These are phyloP conservation scores for Pseudoneurospora amorphoporcata DNA, from an alignment of 495 filamentous ascomycete species.

Conservation along the genomic window DNA sequence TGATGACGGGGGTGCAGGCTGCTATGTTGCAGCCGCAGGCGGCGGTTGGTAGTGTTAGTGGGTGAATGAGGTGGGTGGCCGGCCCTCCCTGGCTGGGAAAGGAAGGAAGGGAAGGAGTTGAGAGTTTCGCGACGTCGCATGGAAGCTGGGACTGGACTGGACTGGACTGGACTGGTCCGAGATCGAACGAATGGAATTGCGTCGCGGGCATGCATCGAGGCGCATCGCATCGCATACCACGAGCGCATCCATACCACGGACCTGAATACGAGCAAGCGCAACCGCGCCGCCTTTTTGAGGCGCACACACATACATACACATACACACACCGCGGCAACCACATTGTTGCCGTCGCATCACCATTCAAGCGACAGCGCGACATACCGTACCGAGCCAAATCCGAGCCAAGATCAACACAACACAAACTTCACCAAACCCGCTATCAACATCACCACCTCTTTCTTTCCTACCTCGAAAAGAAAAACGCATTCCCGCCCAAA, in stretches of 20 bases:
- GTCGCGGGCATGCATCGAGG: background rate
- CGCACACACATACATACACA: background rate
- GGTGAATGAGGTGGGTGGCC: too few species aligned
- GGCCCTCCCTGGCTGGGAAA: too few species aligned
- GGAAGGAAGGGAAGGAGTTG: too few species aligned
- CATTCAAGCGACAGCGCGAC: background rate
- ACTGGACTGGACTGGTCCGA: too few species aligned
- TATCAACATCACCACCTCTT: too few species aligned
- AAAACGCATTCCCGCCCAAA: conserved; percentile 82
- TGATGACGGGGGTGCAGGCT: background rate
- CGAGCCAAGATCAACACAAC: background rate
- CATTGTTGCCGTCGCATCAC: background rate
- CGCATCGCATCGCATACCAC: background rate
- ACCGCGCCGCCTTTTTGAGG: background rate
- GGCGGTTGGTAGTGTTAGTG: background rate
- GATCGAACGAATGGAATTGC: too few species aligned
- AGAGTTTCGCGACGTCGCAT: too few species aligned
- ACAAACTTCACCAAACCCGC: background rate
- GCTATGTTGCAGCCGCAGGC: too few species aligned
- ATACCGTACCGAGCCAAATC: too few species aligned
- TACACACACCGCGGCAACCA: background rate
- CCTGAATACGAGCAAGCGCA: too few species aligned
- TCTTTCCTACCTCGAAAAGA: conserved; percentile 48
- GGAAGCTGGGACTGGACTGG: too few species aligned
- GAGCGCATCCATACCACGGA: background rate